phyloP scores from a whole-genome alignment of 768 basidiomycete genomes.

The Chalciporus piperatus region DNA sequence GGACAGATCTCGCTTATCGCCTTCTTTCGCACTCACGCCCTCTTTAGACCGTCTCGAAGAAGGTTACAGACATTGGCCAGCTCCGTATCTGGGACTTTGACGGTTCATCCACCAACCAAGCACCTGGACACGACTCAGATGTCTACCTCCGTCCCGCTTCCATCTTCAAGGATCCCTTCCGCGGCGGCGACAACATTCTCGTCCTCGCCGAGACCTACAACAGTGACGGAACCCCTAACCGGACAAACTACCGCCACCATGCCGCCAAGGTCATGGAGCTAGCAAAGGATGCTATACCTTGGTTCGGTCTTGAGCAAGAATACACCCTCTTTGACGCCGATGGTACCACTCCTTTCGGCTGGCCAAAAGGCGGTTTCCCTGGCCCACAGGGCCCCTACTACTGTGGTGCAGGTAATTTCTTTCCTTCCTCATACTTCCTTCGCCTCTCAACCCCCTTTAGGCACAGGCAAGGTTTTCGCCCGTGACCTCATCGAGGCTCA shows the following conservation, averaged over 20 bases:
- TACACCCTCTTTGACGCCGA: conserved; percentile 97
- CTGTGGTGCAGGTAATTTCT: conserved; percentile 84
- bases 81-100: conserved; percentile 99
- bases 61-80: conserved; percentile 82
- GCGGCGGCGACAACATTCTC: conserved; percentile 95
- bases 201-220: conserved; percentile 98
- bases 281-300: conserved; percentile 75
- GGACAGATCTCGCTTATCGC: conserved; percentile 23
- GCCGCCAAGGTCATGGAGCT: conserved; percentile 95
- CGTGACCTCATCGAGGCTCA: conserved; percentile 99
- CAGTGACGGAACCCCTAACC: conserved; percentile 97
- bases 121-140: conserved; percentile 93
- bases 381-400: conserved; percentile 99
- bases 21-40: not conserved
- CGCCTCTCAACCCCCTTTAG: conserved; percentile 36
- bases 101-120: conserved; percentile 96
- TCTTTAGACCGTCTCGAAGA: conserved; percentile 77
- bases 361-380: conserved; percentile 99
- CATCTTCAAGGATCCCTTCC: conserved; percentile 99
- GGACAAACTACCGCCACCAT: conserved; percentile 92
- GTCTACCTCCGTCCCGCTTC: conserved; percentile 96
- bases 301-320: conserved; percentile 99
- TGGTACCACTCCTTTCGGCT: conserved; percentile 78
- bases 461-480: conserved; percentile 95
- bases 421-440: not conserved